Percentiles rank a stretch among this genome's conserved stretches.
phyloP scores from a whole-genome alignment of 441 rosid genomes.

The Dalechampia spathulata region DNA sequence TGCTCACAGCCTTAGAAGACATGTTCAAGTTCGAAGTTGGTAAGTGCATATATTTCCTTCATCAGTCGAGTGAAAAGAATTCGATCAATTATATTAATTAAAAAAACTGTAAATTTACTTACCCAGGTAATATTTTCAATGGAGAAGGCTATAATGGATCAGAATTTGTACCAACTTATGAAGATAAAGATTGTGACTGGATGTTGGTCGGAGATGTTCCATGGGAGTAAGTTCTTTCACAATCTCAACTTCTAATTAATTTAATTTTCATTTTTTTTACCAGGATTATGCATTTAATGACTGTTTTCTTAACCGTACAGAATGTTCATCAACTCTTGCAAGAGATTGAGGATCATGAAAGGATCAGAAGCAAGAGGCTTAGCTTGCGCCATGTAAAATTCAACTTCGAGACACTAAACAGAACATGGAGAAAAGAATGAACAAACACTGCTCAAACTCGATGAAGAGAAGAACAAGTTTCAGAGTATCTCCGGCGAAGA shows the following conservation, averaged over 20 bases:
- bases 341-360: conserved; percentile 69
- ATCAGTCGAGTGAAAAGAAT: no score
- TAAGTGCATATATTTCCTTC: conserved; percentile 2
- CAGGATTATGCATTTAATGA: no score
- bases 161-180: conserved; percentile 65
- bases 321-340: conserved; percentile 62
- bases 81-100: no score
- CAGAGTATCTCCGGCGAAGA: no score
- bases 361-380: conserved; percentile 40
- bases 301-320: conserved; percentile 15
- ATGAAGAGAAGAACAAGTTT: no score
- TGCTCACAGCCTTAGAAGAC: conserved; percentile 55
- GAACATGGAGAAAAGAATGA: no score
- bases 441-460: no score
- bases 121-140: conserved; percentile 46
- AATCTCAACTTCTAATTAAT: no score
- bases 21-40: conserved; percentile 68
- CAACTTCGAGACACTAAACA: no score
- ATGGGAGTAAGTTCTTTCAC: conserved; percentile 50
- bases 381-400: conserved; percentile 25
- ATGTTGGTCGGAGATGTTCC: conserved; percentile 81
- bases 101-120: not conserved
- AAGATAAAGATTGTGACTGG: conserved; percentile 86
- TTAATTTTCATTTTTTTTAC: no score
- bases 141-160: conserved; percentile 74